Evolutionary conservation across 371 early-diverging fungal species (phyloP).

Genomic region (Saksenaea vasiformis): DNA sequence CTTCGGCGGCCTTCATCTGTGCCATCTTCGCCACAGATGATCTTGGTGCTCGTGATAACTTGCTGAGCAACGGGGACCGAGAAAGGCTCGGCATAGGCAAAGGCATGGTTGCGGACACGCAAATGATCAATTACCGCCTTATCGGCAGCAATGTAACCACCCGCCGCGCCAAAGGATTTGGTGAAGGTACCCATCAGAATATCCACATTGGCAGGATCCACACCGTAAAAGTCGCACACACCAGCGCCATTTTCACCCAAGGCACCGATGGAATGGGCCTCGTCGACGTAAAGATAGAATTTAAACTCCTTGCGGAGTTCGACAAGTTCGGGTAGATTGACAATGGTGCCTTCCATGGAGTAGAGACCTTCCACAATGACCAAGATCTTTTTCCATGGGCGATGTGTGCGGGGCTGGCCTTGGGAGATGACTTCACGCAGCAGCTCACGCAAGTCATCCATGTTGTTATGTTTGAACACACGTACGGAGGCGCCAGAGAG

Average conservation of each 20-base stretch:
- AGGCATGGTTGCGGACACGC: constrained; percentile 82
- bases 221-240: constrained; percentile 95
- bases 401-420: constrained; percentile 98
- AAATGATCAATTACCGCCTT: constrained; percentile 83
- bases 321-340: constrained; percentile 88
- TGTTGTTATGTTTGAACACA: constrained; percentile 96
- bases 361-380: constrained; percentile 99
- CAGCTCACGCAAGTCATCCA: constrained; percentile 82
- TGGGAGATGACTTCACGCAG: constrained; percentile 94
- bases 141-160: constrained; percentile 94
- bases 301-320: constrained; percentile 96
- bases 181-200: constrained; percentile 99
- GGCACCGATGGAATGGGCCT: constrained; percentile 99
- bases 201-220: constrained; percentile 93
- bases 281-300: constrained; percentile 98
- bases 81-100: constrained; percentile 94
- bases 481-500: constrained; percentile 93
- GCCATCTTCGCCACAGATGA: constrained; percentile 87
- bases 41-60: constrained; percentile 80
- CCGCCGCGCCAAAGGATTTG: constrained; percentile 98
- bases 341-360: constrained; percentile 99
- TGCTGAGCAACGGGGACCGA: constrained; percentile 90
- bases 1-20: constrained; percentile 81
- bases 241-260: constrained; percentile 95
- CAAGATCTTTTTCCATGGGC: constrained; percentile 99